These are phyloP conservation scores for Stromatinia cepivora DNA, from an alignment of 2,329 filamentous ascomycete genomes.

Conservation along the genomic window DNA sequence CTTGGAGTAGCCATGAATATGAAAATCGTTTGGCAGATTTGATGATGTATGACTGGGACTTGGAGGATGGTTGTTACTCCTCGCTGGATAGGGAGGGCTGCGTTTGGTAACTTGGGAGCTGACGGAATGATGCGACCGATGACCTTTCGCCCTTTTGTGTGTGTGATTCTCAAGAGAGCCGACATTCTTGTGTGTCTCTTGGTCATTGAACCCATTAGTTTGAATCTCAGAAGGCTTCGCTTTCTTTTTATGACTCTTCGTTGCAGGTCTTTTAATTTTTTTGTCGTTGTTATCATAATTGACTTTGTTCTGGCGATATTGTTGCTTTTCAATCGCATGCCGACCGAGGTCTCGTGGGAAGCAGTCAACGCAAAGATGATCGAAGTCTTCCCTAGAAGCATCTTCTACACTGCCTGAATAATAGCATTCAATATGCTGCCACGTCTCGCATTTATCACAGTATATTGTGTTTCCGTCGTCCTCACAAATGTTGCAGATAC, in stretches of 20 bases:
- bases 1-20: slow-evolving; percentile 68
- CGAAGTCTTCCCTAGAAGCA: slow-evolving; percentile 68
- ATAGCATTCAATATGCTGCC: slow-evolving; percentile 98
- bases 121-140: slow-evolving; percentile 75
- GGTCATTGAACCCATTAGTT: slow-evolving; percentile 65
- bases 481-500: slow-evolving; percentile 89
- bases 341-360: slow-evolving; percentile 70
- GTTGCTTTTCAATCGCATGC: slow-evolving; percentile 72
- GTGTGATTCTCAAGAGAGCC: slow-evolving; percentile 52
- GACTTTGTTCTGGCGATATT: slow-evolving; percentile 56
- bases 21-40: slow-evolving; percentile 61
- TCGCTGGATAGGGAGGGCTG: slow-evolving; percentile 62
- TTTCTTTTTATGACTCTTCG: slow-evolving; percentile 89
- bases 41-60: slow-evolving; percentile 78
- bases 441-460: slow-evolving; percentile 93
- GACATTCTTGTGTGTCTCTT: slow-evolving; percentile 49
- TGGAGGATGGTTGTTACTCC: slow-evolving; percentile 58
- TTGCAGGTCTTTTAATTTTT: slow-evolving; percentile 70
- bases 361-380: slow-evolving; percentile 89
- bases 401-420: slow-evolving; percentile 73
- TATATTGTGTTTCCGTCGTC: slow-evolving; percentile 98
- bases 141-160: slow-evolving; percentile 80
- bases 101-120: slow-evolving; percentile 64
- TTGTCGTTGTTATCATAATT: slow-evolving; percentile 57
- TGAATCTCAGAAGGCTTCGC: slow-evolving; percentile 67